These are phyloP conservation scores for Metarhizium rileyi DNA, from an alignment of 2,329 filamentous ascomycete species.

Conservation along the genomic window DNA sequence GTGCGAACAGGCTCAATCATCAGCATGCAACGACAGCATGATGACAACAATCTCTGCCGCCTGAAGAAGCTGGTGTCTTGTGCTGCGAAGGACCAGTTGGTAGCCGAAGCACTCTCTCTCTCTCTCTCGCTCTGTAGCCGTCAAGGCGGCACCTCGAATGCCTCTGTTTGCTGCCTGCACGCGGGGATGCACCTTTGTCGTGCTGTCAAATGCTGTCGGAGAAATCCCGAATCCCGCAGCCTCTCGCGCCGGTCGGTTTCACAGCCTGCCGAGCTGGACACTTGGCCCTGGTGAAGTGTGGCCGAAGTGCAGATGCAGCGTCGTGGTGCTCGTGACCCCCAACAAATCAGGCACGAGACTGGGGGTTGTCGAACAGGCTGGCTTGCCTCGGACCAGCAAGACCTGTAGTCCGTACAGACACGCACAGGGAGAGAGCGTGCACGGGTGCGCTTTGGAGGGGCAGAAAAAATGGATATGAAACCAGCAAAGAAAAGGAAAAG, in stretches of 20 bases:
- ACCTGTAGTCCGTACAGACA: too few species aligned
- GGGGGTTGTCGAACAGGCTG: too few species aligned
- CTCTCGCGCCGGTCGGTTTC: background rate
- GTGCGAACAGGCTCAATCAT: too few species aligned
- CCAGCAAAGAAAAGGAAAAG: too few species aligned
- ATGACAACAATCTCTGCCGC: background rate
- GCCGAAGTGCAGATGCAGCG: background rate
- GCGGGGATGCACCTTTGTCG: background rate
- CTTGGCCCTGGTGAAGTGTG: background rate
- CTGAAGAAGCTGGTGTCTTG: background rate
- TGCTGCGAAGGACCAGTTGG: background rate
- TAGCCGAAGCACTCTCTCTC: too few species aligned
- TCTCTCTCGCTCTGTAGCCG: too few species aligned
- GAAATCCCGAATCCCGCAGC: background rate
- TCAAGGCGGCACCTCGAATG: background rate
- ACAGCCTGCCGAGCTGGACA: background rate
- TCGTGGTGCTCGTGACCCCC: slow-evolving; percentile 2
- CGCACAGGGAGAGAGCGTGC: too few species aligned
- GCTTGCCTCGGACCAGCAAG: slow-evolving; percentile 1
- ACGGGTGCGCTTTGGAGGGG: too few species aligned
- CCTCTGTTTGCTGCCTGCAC: background rate
- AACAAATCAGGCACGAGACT: slow-evolving; percentile 1
- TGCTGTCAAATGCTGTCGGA: background rate
- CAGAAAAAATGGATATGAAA: too few species aligned
- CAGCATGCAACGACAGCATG: background rate